Evolutionary conservation across 441 rosid genomes (phyloP).

Genomic region (Populus hybrid): DNA sequence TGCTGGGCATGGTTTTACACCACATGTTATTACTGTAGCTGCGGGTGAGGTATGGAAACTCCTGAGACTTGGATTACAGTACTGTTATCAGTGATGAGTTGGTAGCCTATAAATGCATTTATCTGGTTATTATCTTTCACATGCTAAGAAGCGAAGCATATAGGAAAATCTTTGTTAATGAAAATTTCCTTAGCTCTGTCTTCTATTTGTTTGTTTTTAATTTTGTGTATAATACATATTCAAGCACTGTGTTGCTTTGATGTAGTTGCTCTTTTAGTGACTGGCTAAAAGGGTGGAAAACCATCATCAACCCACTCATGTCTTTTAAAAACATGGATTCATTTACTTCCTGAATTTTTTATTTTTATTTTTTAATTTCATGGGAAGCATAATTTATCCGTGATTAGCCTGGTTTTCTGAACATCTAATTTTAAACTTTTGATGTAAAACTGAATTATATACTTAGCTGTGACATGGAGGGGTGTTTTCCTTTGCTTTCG

Average conservation of each 20-base stretch:
- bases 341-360: background rate
- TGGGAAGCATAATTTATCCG: background rate
- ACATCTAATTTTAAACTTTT: background rate
- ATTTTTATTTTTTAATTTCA: background rate
- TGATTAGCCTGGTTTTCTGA: background rate
- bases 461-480: background rate
- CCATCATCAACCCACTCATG: background rate
- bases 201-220: background rate
- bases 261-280: background rate
- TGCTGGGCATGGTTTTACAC: conserved; percentile 79
- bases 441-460: background rate
- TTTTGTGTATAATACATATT: too few relatives aligned
- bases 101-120: background rate
- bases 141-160: background rate
- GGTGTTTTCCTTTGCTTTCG: background rate
- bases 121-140: background rate
- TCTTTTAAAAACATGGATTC: conserved; percentile 1
- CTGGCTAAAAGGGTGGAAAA: background rate
- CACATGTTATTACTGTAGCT: conserved; percentile 71
- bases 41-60: conserved; percentile 78
- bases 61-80: background rate
- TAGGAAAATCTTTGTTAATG: background rate
- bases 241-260: background rate
- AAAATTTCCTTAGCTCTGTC: background rate
- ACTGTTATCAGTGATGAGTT: background rate